Percentiles rank a stretch among this genome's conserved stretches.
These are phyloP conservation scores for Corynespora cassiicola DNA, from an alignment of 2,329 filamentous ascomycete genomes.

Conservation along the genomic window DNA sequence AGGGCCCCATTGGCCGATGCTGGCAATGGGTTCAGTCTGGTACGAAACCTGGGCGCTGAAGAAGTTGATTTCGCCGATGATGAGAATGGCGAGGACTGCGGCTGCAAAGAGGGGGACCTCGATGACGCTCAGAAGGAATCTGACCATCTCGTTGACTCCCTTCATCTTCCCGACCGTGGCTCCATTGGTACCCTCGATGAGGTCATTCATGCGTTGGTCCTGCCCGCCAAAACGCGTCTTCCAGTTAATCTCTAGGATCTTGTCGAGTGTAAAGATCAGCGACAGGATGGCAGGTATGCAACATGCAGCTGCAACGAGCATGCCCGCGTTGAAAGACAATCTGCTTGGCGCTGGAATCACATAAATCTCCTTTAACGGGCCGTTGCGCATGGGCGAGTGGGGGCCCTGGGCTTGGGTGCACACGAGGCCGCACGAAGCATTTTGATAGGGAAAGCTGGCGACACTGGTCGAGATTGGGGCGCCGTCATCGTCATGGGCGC, in stretches of 20 bases:
- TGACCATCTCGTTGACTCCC: constrained; percentile 44
- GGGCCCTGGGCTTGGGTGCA: constrained; percentile 58
- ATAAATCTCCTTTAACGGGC: constrained; percentile 66
- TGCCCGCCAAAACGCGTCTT: constrained; percentile 51
- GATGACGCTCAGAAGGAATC: constrained; percentile 48
- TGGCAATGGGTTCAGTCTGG: constrained; percentile 68
- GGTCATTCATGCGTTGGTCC: constrained; percentile 42
- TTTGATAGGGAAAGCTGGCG: constrained; percentile 54
- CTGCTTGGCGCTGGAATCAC: constrained; percentile 64
- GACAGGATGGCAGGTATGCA: constrained; percentile 70
- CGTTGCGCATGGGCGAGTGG: constrained; percentile 61
- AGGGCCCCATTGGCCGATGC: constrained; percentile 68
- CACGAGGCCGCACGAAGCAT: constrained; percentile 52
- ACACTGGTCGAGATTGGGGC: constrained; percentile 44
- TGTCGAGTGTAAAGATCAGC: constrained; percentile 67
- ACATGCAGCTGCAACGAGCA: constrained; percentile 67
- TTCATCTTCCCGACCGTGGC: constrained; percentile 60
- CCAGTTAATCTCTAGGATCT: constrained; percentile 69
- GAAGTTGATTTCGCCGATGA: constrained; percentile 70
- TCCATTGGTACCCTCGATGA: constrained; percentile 62
- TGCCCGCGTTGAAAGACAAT: constrained; percentile 66
- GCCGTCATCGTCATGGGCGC: constrained; percentile 49
- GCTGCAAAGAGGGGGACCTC: constrained; percentile 66
- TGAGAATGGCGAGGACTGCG: constrained; percentile 65
- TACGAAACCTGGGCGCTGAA: constrained; percentile 63